Base-by-base conservation (phyloP, 2,329 filamentous ascomycete species). In the Diaporthe destruens region DNA sequence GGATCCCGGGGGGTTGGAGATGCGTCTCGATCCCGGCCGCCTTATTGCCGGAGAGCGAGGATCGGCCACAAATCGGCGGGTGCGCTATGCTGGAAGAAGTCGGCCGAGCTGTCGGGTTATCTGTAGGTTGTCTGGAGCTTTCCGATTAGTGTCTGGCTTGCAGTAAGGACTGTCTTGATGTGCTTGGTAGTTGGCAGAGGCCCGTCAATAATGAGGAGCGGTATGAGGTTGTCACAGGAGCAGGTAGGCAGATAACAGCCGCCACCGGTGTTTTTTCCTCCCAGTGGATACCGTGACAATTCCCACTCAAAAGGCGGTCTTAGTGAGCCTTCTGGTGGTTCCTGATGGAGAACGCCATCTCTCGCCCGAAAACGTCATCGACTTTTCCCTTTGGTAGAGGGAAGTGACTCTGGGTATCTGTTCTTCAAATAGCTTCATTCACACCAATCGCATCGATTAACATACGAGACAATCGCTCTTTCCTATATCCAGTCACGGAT, bases 41-140 rank as follows among this genome's bases (percentile, higher is more conserved):
- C 34, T 74, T 72, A 74, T 72, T 74, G 72, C 72, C 72, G 72
- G 47, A 51, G 29, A 29, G 49, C 63, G 69, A 74, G 6, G 42
- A 72, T 49, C 69, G 69, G 69, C 55, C 69, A 51, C 39, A 54
- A 29, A 51, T 34, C 36, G 69, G 72, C 63, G 49, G 69, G 56
- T 39, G 63, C 55, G 66, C 49, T 65, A 32, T 18, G 39, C 44
- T 66, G 61, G 69, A 36, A 57, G 55, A 12, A 51, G 9, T 20
- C 9, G 8, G 16, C 51, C 18, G 23, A 53, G 11, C 23, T 54
- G 29, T 55, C 44, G 55, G 29, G 18, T 57, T 36, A 20, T 65
- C 63, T 25, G 34, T 25, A 25, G 57, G 18, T 51, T 42, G 18
- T 51, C 69, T 36, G 32, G 39, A 56, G n/a, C 25, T 36, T 34